phyloP scores from a whole-genome alignment of 2,329 filamentous ascomycete species.

The Fusarium tupiense region DNA sequence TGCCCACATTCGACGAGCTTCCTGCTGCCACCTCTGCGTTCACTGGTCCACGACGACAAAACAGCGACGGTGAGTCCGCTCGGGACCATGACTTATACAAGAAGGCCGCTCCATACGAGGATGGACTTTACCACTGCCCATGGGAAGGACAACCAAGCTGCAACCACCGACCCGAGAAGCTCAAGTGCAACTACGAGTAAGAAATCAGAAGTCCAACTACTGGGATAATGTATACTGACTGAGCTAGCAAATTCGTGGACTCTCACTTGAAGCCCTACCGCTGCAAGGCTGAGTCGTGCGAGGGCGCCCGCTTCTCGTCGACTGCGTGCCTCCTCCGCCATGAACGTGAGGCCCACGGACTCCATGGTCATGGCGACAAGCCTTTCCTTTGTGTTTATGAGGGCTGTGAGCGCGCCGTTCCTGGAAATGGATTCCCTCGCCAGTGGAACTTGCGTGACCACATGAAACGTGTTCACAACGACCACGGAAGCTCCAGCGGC shows the following conservation, averaged over 20 bases:
- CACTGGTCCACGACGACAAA: constrained; percentile 55
- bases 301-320: constrained; percentile 90
- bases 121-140: constrained; percentile 94
- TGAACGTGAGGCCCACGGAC: constrained; percentile 93
- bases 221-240: constrained; percentile 35
- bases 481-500: constrained; percentile 57
- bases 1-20: constrained; percentile 45
- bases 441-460: constrained; percentile 97
- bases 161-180: constrained; percentile 91
- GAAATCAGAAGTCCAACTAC: constrained; percentile 46
- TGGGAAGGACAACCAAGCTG: constrained; percentile 78
- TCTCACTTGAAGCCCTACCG: constrained; percentile 96
- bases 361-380: constrained; percentile 94
- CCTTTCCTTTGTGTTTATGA: constrained; percentile 89
- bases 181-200: constrained; percentile 99
- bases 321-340: constrained; percentile 94
- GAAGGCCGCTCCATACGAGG: constrained; percentile 67
- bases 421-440: constrained; percentile 90
- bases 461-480: constrained; percentile 93
- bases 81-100: constrained; percentile 78
- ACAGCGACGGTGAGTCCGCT: constrained; percentile 65
- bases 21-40: constrained; percentile 51
- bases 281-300: constrained; percentile 86
- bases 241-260: constrained; percentile 89
- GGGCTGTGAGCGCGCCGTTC: constrained; percentile 84